Percentiles rank a stretch among this genome's conserved stretches.
Evolutionary conservation across 2,329 filamentous ascomycete genomes (phyloP).

Genomic region (Moelleriella libera): DNA sequence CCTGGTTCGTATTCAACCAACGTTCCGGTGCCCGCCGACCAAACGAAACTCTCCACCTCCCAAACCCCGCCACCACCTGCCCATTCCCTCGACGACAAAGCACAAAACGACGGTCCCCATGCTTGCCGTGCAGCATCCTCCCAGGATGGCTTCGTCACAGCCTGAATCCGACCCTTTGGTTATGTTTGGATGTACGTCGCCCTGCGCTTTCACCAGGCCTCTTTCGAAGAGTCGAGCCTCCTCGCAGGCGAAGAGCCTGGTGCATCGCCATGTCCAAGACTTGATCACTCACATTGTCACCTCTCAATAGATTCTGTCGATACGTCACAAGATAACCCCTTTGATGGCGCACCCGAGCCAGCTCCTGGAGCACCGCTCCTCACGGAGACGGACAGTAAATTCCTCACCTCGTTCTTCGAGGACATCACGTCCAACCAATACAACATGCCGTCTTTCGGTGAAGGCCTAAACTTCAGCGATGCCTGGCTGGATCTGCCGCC

Average conservation of each 20-base stretch:
- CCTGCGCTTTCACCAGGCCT: background rate
- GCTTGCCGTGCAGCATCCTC: slow-evolving; percentile 38
- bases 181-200: slow-evolving; percentile 53
- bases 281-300: slow-evolving; percentile 4
- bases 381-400: slow-evolving; percentile 44
- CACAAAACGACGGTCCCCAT: slow-evolving; percentile 28
- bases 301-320: slow-evolving; percentile 27
- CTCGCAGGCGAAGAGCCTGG: background rate
- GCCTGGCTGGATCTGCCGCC: slow-evolving; percentile 47
- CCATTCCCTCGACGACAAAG: slow-evolving; percentile 1
- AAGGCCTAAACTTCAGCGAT: slow-evolving; percentile 34
- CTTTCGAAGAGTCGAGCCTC: no score
- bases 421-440: slow-evolving; percentile 37
- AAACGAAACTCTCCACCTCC: background rate
- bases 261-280: background rate
- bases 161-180: slow-evolving; percentile 35
- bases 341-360: slow-evolving; percentile 41
- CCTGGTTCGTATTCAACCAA: background rate
- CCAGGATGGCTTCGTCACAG: slow-evolving; percentile 46
- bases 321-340: slow-evolving; percentile 27
- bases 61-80: background rate
- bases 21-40: background rate
- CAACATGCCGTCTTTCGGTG: slow-evolving; percentile 33
- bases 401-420: slow-evolving; percentile 44
- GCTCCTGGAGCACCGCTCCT: slow-evolving; percentile 52